Evolutionary conservation across 2,329 filamentous ascomycete species (phyloP), one percentile per base, ranked within the genome.

Genomic region (Chalara sp.): DNA sequence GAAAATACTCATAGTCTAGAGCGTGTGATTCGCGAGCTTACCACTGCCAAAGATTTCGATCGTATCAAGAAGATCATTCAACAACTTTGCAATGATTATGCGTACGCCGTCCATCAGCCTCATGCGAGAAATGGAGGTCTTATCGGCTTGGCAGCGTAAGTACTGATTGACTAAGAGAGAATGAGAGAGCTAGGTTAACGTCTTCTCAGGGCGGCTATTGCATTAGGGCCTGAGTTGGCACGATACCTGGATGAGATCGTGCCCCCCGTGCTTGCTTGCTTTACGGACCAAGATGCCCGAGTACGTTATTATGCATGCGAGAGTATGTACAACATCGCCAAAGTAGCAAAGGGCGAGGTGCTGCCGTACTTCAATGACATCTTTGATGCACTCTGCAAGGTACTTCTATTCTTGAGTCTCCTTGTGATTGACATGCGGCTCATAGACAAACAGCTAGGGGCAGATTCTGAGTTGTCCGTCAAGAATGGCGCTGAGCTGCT

Each of bases 271-370:
- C 79, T 99, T 44, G 93, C 93, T 48, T 99, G 95, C 74, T 99
- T 99, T 70, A 89, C 88, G 52, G 95, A 99, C 61, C 93, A 97
- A 73, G 93, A 99, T 85, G 91, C 93, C 31, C 82, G 93, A 52
- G 93, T 97, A 32, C 82, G 93, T 57, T 99, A 99, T 69, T 99
- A 99, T 71, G 93, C 93, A 29, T 99, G 93, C 71, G 93, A 99
- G 74, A 95, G 91, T 69, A 99, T 99, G 93, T 99, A 99, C 73
- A 99, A 99, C 70, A 99, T 99, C 65, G 91, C 93, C 65, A 99
- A 99, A 72, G 93, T 99, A 45, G 93, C 92, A 54, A 99, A 99
- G 71, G 93, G 95, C 37, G 93, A 99, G 70, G 93, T 99, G 21
- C 71, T 99, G 58, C 81, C 95, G 40, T 99, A 96, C 74, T 99